Base-by-base conservation (phyloP, 2,329 filamentous ascomycete genomes). In the Neonectria neomacrospora region DNA sequence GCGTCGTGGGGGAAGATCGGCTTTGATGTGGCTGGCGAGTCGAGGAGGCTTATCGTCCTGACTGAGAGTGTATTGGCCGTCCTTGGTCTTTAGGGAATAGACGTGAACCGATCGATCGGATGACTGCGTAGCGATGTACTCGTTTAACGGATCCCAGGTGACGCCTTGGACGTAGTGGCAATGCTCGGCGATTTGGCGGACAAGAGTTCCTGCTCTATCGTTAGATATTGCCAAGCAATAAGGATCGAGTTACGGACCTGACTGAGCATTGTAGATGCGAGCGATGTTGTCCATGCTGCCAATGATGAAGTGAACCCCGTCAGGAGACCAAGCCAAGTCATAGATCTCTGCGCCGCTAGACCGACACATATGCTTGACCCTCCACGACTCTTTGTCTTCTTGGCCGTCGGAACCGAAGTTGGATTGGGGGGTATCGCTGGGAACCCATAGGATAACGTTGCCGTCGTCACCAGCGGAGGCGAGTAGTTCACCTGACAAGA, bases 261-360 rank as follows among this genome's bases (percentile, higher is more conserved):
- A 96, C 68, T 92, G 91, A 60, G 94, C 92, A 79, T 97, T 97
- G 83, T 97, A 98, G 72, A 99, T 98, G 63, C 95, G 88, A 62
- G 96, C 94, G 76, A 98, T 91, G 77, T 99, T 99, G 81, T 99
- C 96, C 94, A 99, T 98, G 81, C 96, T 98, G 41, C 96, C 96
- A 23, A 96, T 97, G 73, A 99, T 97, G 82, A 99, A 97, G 81
- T 96, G 96, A 41, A 90, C 84, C 41, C 92, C 94, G 78, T 99
- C 96, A n/a, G 96, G 96, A 52, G 96, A 98, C 96, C 96, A 99
- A 54, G 96, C 96, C 61, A 99, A 83, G 79, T 99, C 96, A 80
- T 99, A 99, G 70, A 99, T 98, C 78, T 99, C 96, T 11, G 94
- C 93, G 37, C 94, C 95, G 66, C 92, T 93, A 48, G 94, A 97